A percentile compares a stretch with the other conserved stretches of the same genome.
phyloP scores from a whole-genome alignment of 441 rosid genomes.

The Pelargonium fulgidum region DNA sequence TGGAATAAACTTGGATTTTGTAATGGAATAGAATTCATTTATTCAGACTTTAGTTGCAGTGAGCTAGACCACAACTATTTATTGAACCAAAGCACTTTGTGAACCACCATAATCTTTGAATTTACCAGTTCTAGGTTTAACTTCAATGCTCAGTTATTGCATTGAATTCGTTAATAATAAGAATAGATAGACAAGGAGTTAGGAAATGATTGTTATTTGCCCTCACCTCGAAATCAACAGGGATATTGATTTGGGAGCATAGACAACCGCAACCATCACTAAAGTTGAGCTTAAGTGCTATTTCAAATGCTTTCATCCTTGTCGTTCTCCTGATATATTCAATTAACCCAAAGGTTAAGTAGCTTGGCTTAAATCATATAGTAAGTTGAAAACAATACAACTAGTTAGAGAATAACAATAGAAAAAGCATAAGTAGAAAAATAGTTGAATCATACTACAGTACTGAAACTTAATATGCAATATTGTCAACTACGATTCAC shows the following conservation, averaged over 20 bases:
- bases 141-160: neutral
- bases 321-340: constrained; percentile 59
- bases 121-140: neutral
- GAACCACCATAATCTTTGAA: neutral
- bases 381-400: neutral
- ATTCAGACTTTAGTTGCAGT: no score
- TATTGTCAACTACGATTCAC: neutral
- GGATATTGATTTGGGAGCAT: constrained; percentile 47
- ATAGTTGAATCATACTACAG: neutral
- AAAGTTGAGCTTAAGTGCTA: constrained; percentile 57
- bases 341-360: neutral
- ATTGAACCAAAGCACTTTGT: neutral
- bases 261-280: constrained; percentile 74
- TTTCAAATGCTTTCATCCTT: constrained; percentile 52
- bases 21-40: neutral
- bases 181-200: neutral
- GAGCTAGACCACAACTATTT: neutral
- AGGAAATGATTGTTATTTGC: constrained; percentile 6
- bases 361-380: neutral
- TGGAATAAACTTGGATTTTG: neutral
- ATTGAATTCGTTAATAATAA: neutral
- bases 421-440: neutral
- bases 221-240: constrained; percentile 63
- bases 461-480: neutral
- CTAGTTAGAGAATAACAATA: neutral